Evolutionary conservation across 345 rosid species (phyloP), one percentile per base, ranked within the genome.

Genomic region (Populus alba): DNA sequence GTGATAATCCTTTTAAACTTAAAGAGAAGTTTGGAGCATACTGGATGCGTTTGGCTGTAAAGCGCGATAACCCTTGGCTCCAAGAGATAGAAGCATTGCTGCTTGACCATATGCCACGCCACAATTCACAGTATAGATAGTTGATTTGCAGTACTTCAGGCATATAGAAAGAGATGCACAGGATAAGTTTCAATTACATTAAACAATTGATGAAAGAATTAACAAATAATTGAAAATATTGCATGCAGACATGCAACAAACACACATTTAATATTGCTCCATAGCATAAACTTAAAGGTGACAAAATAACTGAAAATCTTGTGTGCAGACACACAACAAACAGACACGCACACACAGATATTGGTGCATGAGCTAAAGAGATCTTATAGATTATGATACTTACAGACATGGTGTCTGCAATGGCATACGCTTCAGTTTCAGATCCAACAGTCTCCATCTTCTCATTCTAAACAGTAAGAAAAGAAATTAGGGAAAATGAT

Each of bases 21-120:
- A 71, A 78, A 75, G 69, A 79, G 74, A 80, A 63, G 70, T 18
- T 22, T 41, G 68, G 80, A 79, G 70, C 89, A 79, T 88, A 93
- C 99, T 89, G 25, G 88, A 87, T 80, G 94, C 84, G 85, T 92
- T 86, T 77, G 95, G 95, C 84, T 87, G 93, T 31, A 91, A 73
- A 20, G 87, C 92, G 67, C 97, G 98, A 71, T 77, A 81, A 77
- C 98, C 99, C 81, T 87, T 93, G 59, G 89, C 81, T 83, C 98
- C 99, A 47, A 88, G 87, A 35, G 98, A 85, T 29, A 95, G 87
- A 86, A 93, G 92, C 98, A 93, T 92, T 73, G 96, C 98, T 72
- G 97, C 97, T 88, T 92, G 97, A 85, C 99, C 98, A 85, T 75
- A 90, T 67, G 98, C 99, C 96, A 88, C 87, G 78, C 96, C 94